Percentiles rank a stretch among this genome's conserved stretches.
Evolutionary conservation across 208 protist species (phyloP).

Genomic region (Leishmania turanica): DNA sequence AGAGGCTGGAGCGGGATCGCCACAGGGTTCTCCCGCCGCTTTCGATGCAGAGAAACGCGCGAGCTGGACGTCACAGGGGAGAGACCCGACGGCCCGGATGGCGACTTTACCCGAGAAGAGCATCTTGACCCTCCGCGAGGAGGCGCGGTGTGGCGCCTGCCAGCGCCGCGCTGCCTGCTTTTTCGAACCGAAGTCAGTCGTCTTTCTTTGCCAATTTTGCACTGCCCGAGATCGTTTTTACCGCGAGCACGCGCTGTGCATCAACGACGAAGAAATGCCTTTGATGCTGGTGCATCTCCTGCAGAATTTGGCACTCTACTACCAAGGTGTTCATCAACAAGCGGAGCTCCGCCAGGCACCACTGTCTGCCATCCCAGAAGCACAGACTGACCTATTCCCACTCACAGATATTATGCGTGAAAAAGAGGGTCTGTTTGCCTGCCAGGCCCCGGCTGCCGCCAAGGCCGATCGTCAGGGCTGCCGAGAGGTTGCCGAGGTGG

Average conservation of each 20-base stretch:
- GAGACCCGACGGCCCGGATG: neutral
- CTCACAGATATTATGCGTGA: slow-evolving; percentile 27
- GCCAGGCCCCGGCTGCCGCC: slow-evolving; percentile 14
- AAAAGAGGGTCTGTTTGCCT: slow-evolving; percentile 33
- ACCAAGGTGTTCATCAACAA: slow-evolving; percentile 41
- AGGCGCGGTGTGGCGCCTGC: slow-evolving; percentile 67
- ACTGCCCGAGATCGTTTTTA: slow-evolving; percentile 80
- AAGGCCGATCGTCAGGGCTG: neutral
- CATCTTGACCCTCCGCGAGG: slow-evolving; percentile 50
- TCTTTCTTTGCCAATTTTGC: slow-evolving; percentile 85
- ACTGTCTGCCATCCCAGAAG: slow-evolving; percentile 35
- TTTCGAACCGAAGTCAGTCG: slow-evolving; percentile 61
- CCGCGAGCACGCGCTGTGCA: slow-evolving; percentile 77
- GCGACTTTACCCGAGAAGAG: slow-evolving; percentile 42
- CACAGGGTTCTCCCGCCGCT: neutral
- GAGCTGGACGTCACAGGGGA: slow-evolving; percentile 2
- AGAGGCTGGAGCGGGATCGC: neutral
- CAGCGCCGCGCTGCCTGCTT: slow-evolving; percentile 55
- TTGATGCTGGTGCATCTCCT: slow-evolving; percentile 52
- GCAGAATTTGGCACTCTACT: slow-evolving; percentile 40
- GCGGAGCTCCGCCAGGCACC: slow-evolving; percentile 48
- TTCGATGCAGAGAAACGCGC: slow-evolving; percentile 4
- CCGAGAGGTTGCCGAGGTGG: neutral
- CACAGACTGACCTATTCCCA: slow-evolving; percentile 40
- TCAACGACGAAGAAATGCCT: slow-evolving; percentile 82